Evolutionary conservation across 2,329 filamentous ascomycete species (phyloP).

Genomic region (Sporothrix globosa): DNA sequence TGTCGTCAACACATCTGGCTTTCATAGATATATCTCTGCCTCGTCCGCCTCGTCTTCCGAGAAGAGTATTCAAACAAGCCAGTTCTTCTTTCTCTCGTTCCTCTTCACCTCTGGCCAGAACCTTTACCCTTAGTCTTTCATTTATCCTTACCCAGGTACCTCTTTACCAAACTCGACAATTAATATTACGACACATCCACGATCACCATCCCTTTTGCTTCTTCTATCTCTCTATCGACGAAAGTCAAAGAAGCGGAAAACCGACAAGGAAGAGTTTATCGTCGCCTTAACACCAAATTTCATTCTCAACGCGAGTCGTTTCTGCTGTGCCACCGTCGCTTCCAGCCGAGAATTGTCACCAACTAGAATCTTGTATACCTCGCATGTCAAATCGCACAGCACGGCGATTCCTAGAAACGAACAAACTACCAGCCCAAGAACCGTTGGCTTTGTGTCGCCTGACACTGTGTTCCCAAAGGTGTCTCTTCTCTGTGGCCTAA

Average conservation of each 20-base stretch:
- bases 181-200: background rate
- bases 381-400: slow-evolving; percentile 30
- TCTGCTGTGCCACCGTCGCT: slow-evolving; percentile 29
- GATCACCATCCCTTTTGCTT: background rate
- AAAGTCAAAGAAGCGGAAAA: background rate
- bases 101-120: slow-evolving; percentile 7
- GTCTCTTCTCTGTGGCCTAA: background rate
- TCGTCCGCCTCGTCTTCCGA: slow-evolving; percentile 14
- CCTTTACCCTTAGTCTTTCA: slow-evolving; percentile 27
- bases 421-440: slow-evolving; percentile 17
- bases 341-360: slow-evolving; percentile 31
- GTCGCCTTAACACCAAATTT: background rate
- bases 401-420: slow-evolving; percentile 25
- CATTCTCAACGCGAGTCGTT: background rate
- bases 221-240: background rate
- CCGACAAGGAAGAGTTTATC: background rate
- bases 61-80: background rate
- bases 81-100: slow-evolving; percentile 18
- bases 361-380: slow-evolving; percentile 28
- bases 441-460: slow-evolving; percentile 28
- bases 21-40: slow-evolving; percentile 29
- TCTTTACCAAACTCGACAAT: background rate
- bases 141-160: slow-evolving; percentile 16
- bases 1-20: slow-evolving; percentile 6
- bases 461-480: slow-evolving; percentile 12